Evolutionary conservation across 2,329 filamentous ascomycete species (phyloP).

Genomic region (Pezicula rhizophila): DNA sequence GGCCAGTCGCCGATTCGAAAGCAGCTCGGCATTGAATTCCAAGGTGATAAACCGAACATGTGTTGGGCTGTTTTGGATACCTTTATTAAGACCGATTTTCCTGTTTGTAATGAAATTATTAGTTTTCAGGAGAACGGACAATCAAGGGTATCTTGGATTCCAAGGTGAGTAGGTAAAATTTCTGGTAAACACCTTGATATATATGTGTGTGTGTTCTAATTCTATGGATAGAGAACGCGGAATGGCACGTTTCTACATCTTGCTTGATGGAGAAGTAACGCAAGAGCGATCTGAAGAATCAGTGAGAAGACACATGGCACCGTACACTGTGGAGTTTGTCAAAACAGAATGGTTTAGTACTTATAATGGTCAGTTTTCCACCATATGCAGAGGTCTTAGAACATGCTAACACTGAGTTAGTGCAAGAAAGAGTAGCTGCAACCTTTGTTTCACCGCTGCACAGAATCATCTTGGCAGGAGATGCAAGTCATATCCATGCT

Average conservation of each 20-base stretch:
- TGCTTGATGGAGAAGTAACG: constrained; percentile 39
- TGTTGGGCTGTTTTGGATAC: constrained; percentile 42
- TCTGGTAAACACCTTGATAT: background rate
- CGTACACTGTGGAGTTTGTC: constrained; percentile 36
- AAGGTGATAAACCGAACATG: constrained; percentile 44
- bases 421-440: constrained; percentile 8
- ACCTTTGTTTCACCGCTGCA: constrained; percentile 1
- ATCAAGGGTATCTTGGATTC: constrained; percentile 42
- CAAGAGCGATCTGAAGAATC: constrained; percentile 34
- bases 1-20: constrained; percentile 4
- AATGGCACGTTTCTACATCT: constrained; percentile 41
- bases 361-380: constrained; percentile 34
- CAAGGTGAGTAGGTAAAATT: constrained; percentile 19
- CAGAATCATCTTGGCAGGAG: constrained; percentile 1
- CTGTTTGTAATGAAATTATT: constrained; percentile 39
- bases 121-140: constrained; percentile 40
- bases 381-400: background rate
- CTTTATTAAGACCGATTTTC: constrained; percentile 44
- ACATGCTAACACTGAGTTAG: background rate
- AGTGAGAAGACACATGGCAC: constrained; percentile 38
- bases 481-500: constrained; percentile 2
- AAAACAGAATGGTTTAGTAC: constrained; percentile 45
- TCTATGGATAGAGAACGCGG: constrained; percentile 29
- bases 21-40: constrained; percentile 33
- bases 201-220: too few species aligned